phyloP scores from a whole-genome alignment of 352 stramenopile genomes.

The Pilasporangium apinafurcum region DNA sequence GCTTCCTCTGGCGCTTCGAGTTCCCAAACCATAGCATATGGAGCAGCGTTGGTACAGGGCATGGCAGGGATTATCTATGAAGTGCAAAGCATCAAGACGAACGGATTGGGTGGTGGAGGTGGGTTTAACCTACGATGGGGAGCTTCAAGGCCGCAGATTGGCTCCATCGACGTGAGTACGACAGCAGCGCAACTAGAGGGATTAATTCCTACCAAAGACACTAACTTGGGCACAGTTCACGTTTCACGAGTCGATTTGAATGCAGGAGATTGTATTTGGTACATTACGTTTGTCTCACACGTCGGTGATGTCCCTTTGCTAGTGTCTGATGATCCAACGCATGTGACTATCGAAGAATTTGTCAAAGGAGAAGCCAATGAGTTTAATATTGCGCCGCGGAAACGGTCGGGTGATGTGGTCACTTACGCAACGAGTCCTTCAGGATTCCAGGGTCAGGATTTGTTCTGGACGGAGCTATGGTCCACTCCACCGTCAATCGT shows the following conservation, averaged over 20 bases:
- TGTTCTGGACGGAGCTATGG: constrained; percentile 96
- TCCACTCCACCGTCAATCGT: constrained; percentile 62
- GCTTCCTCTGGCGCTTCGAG: constrained; percentile 86
- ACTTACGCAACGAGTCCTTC: constrained; percentile 74
- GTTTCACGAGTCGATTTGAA: constrained; percentile 53
- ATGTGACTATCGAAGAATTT: constrained; percentile 79
- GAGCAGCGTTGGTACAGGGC: constrained; percentile 76
- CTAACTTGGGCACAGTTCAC: constrained; percentile 41
- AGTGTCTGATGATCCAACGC: constrained; percentile 30
- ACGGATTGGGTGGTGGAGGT: constrained; percentile 14
- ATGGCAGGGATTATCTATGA: constrained; percentile 95
- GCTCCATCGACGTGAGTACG: constrained; percentile 29
- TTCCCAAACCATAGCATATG: constrained; percentile 84
- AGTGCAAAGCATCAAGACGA: constrained; percentile 88
- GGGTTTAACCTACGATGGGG: constrained; percentile 47
- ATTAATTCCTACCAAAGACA: constrained; percentile 22
- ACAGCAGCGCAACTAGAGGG: constrained; percentile 33
- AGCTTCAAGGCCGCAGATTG: constrained; percentile 21
- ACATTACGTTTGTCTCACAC: constrained; percentile 83
- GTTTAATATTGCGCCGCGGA: constrained; percentile 93
- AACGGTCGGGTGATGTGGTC: constrained; percentile 86
- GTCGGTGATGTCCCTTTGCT: constrained; percentile 79
- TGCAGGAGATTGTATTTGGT: constrained; percentile 53
- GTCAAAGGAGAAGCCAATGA: constrained; percentile 93
- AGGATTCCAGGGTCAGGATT: constrained; percentile 87